Evolutionary conservation across 331 rosid genomes (phyloP).

Genomic region (Pyrus hybrid): DNA sequence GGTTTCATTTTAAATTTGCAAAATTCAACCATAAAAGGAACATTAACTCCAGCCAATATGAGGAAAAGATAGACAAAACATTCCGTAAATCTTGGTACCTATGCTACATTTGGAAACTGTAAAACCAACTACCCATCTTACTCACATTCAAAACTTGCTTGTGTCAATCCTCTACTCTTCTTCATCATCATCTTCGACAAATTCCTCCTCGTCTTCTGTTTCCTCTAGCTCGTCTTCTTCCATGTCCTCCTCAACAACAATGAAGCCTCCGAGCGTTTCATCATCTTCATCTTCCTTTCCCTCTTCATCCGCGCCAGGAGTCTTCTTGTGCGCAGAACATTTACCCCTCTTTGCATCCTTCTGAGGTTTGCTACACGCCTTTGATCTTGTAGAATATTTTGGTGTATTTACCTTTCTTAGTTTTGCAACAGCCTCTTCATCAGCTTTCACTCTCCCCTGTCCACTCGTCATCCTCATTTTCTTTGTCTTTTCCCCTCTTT

Average conservation of each 20-base stretch:
- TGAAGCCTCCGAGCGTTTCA: conserved; percentile 76
- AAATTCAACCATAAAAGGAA: too few relatives aligned
- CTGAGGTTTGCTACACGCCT: conserved; percentile 6
- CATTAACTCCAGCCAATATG: background rate
- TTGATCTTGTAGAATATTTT: conserved; percentile 58
- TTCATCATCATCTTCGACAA: conserved; percentile 43
- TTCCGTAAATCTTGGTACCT: background rate
- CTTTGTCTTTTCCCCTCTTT: conserved; percentile 38
- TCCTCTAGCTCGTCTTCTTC: conserved; percentile 31
- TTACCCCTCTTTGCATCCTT: conserved; percentile 14
- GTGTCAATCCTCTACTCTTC: conserved; percentile 25
- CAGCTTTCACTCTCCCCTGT: conserved; percentile 58
- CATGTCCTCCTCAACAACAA: conserved; percentile 56
- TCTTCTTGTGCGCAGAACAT: conserved; percentile 27
- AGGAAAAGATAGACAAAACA: background rate
- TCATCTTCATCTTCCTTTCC: conserved; percentile 38
- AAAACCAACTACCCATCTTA: background rate
- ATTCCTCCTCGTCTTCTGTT: conserved; percentile 24
- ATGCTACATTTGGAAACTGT: background rate
- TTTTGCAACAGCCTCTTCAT: conserved; percentile 29
- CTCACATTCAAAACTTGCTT: background rate
- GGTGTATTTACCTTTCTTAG: conserved; percentile 31
- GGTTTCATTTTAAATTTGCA: too few relatives aligned
- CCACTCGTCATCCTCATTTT: conserved; percentile 58
- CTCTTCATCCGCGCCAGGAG: conserved; percentile 7